Evolutionary conservation across 306 rosid genomes (phyloP).

Genomic region (Castanea sativa): DNA sequence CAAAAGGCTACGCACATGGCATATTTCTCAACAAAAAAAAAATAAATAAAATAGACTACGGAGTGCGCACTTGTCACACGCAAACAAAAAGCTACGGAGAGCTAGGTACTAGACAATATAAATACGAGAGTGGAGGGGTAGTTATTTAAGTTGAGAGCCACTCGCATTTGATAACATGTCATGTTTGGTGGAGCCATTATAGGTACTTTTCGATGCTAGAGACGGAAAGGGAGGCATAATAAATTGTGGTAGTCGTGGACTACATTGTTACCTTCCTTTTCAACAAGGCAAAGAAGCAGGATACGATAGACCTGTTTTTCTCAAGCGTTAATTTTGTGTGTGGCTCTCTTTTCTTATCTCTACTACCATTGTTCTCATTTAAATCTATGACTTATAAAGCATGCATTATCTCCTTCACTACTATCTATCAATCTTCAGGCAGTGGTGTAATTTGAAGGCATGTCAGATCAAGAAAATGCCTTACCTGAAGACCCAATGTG

Average conservation of each 20-base stretch:
- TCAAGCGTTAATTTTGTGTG: constrained; percentile 73
- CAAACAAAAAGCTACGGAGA: too few relatives aligned
- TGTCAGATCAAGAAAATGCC: constrained; percentile 63
- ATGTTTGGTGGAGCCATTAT: constrained; percentile 40
- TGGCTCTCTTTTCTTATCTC: constrained; percentile 99
- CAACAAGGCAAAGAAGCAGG: constrained; percentile 43
- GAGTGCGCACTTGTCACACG: too few relatives aligned
- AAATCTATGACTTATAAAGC: constrained; percentile 28
- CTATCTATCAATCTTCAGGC: constrained; percentile 27
- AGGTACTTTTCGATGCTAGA: constrained; percentile 27
- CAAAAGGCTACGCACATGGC: too few relatives aligned
- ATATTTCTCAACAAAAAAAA: too few relatives aligned
- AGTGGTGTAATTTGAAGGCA: constrained; percentile 27
- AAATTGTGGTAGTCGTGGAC: constrained; percentile 77
- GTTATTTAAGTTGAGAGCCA: constrained; percentile 13
- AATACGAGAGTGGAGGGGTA: too few relatives aligned
- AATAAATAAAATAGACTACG: too few relatives aligned
- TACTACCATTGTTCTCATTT: constrained; percentile 24
- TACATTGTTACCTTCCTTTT: constrained; percentile 53
- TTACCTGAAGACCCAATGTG: constrained; percentile 46
- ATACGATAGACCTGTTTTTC: constrained; percentile 49
- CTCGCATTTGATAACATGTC: constrained; percentile 31
- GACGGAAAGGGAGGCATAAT: constrained; percentile 24
- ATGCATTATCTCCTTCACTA: constrained; percentile 52
- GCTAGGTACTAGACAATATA: too few relatives aligned